Evolutionary conservation across 2,329 filamentous ascomycete species (phyloP).

Genomic region (Talaromyces sp.): DNA sequence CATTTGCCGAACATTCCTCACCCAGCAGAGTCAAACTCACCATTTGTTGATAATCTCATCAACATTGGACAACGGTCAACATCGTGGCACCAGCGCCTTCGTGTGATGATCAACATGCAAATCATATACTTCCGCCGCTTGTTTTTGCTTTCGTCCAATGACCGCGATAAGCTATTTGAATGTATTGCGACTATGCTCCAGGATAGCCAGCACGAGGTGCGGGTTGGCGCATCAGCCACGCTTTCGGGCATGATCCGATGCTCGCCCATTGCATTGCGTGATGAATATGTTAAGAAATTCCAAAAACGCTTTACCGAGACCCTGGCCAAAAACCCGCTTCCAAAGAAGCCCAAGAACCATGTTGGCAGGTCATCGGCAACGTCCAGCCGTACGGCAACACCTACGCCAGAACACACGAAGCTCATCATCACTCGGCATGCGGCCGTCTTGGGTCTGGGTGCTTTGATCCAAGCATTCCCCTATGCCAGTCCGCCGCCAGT

Average conservation of each 20-base stretch:
- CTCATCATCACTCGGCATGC: conserved; percentile 81
- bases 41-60: conserved; percentile 81
- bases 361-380: conserved; percentile 36
- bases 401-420: conserved; percentile 56
- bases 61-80: conserved; percentile 76
- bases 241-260: conserved; percentile 97
- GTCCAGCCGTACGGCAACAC: conserved; percentile 43
- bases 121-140: conserved; percentile 96
- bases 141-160: conserved; percentile 71
- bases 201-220: conserved; percentile 88
- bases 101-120: conserved; percentile 96
- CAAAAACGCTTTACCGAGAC: conserved; percentile 73
- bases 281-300: conserved; percentile 68
- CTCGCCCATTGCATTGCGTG: conserved; percentile 74
- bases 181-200: conserved; percentile 95
- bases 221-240: conserved; percentile 85
- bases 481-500: conserved; percentile 86
- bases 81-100: conserved; percentile 92
- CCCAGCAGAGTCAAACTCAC: conserved; percentile 74
- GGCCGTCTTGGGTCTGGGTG: conserved; percentile 83
- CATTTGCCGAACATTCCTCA: conserved; percentile 95
- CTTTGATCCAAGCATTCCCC: conserved; percentile 90
- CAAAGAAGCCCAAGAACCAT: conserved; percentile 53
- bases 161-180: conserved; percentile 77
- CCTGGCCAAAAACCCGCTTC: conserved; percentile 79